These are phyloP conservation scores for Microdochium bolleyi DNA, from an alignment of 2,329 filamentous ascomycete genomes.

Conservation along the genomic window DNA sequence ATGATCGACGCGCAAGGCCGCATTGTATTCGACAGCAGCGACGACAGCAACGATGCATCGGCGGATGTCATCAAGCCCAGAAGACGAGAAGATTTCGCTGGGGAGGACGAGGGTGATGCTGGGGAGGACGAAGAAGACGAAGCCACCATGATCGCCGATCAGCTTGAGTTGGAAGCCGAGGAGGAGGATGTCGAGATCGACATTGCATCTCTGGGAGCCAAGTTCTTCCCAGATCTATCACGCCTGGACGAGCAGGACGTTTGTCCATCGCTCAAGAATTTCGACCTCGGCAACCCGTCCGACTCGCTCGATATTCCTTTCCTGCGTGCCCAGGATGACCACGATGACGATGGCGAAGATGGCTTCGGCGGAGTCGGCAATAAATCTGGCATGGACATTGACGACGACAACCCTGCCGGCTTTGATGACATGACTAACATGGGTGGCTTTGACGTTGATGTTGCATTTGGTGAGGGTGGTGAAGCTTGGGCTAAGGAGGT, in stretches of 20 bases:
- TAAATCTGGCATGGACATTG: conserved; percentile 74
- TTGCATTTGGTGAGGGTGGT: conserved; percentile 90
- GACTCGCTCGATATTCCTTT: conserved; percentile 87
- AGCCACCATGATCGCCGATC: conserved; percentile 26
- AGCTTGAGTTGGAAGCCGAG: conserved; percentile 33
- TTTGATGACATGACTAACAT: conserved; percentile 73
- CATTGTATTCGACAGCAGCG: conserved; percentile 97
- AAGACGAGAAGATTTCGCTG: conserved; percentile 23
- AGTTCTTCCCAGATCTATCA: conserved; percentile 79
- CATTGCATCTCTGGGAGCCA: conserved; percentile 61
- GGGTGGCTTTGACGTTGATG: conserved; percentile 64
- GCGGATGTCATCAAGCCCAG: conserved; percentile 27
- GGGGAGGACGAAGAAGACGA: conserved; percentile 28
- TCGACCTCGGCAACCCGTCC: conserved; percentile 81
- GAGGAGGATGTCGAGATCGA: conserved; percentile 69
- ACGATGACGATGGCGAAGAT: conserved; percentile 54
- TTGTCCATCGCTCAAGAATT: conserved; percentile 89
- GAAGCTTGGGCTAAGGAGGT: conserved; percentile 93
- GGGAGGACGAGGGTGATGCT: conserved; percentile 19
- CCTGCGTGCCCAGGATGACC: conserved; percentile 78
- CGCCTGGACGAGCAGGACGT: conserved; percentile 80
- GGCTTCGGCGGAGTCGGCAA: conserved; percentile 48
- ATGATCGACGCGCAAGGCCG: conserved; percentile 86
- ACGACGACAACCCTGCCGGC: conserved; percentile 75
- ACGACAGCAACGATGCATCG: conserved; percentile 59